Percentiles rank a stretch among this genome's conserved stretches.
Evolutionary conservation across 805 yeast genomes (phyloP).

Genomic region (Barnettozyma vustinii): DNA sequence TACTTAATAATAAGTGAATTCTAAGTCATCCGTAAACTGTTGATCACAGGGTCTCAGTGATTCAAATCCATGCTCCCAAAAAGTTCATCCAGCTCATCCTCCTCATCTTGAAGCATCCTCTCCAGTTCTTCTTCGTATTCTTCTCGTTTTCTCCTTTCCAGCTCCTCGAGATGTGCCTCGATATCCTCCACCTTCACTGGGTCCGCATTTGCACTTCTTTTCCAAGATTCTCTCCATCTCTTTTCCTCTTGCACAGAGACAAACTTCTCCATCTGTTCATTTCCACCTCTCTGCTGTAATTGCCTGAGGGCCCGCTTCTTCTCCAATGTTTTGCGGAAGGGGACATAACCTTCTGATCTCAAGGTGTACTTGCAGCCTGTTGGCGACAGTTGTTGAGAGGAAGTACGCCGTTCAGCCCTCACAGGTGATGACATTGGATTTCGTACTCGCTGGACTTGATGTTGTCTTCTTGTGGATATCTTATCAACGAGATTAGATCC

Average conservation of each 20-base stretch:
- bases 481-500: conserved; percentile 1
- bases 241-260: conserved; percentile 12
- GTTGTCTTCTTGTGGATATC: conserved; percentile 4
- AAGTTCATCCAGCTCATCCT: conserved; percentile 8
- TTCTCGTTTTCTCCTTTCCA: background rate
- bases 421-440: conserved; percentile 15
- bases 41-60: background rate
- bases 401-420: background rate
- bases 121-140: conserved; percentile 1
- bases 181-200: conserved; percentile 7
- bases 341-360: conserved; percentile 16
- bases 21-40: too few species aligned
- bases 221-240: conserved; percentile 2
- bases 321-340: conserved; percentile 15
- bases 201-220: conserved; percentile 10
- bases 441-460: background rate
- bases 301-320: conserved; percentile 12
- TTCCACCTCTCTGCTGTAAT: conserved; percentile 19
- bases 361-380: conserved; percentile 21
- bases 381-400: background rate
- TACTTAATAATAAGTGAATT: too few species aligned
- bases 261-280: conserved; percentile 18
- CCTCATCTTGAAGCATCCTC: conserved; percentile 4
- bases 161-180: conserved; percentile 3
- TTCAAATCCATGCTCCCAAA: conserved; percentile 3